phyloP scores from a whole-genome alignment of 495 filamentous ascomycete genomes.

The Hypoxylon fragiforme region DNA sequence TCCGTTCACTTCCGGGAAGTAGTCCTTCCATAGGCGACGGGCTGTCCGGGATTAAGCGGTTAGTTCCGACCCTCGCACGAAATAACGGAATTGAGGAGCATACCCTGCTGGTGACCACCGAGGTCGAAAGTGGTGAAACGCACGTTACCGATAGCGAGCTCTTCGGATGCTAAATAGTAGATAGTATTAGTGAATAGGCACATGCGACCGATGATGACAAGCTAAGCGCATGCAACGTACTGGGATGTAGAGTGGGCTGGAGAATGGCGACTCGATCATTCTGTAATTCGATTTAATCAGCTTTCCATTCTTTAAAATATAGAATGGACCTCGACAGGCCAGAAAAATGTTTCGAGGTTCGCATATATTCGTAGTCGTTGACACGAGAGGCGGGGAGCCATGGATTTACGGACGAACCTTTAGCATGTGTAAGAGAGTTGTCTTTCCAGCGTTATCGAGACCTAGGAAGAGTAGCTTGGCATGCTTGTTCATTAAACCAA shows the following conservation, averaged over 20 bases:
- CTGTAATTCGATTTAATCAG: slow-evolving; percentile 44
- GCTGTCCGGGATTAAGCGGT: slow-evolving; percentile 52
- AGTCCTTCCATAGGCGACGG: slow-evolving; percentile 96
- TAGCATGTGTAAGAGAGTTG: slow-evolving; percentile 87
- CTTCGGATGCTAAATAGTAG: slow-evolving; percentile 77
- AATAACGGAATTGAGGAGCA: background rate
- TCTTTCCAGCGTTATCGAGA: slow-evolving; percentile 98
- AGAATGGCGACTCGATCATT: slow-evolving; percentile 95
- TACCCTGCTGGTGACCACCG: slow-evolving; percentile 95
- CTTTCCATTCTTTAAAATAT: background rate
- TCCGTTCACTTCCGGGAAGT: slow-evolving; percentile 97
- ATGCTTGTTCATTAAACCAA: slow-evolving; percentile 95
- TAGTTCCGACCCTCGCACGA: background rate
- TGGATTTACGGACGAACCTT: slow-evolving; percentile 64
- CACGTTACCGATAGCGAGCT: slow-evolving; percentile 93
- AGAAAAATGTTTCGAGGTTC: background rate
- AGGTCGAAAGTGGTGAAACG: slow-evolving; percentile 98
- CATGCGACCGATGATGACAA: slow-evolving; percentile 16
- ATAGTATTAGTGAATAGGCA: slow-evolving; percentile 30
- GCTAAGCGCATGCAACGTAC: slow-evolving; percentile 54
- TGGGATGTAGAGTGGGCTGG: slow-evolving; percentile 86
- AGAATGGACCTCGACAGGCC: background rate
- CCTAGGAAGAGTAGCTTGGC: slow-evolving; percentile 92
- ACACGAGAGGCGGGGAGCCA: slow-evolving; percentile 2
- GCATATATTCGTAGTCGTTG: slow-evolving; percentile 1